Percentiles rank a stretch among this genome's conserved stretches.
Evolutionary conservation across 305 asterid genomes (phyloP).

Genomic region (Plantago coronopus): DNA sequence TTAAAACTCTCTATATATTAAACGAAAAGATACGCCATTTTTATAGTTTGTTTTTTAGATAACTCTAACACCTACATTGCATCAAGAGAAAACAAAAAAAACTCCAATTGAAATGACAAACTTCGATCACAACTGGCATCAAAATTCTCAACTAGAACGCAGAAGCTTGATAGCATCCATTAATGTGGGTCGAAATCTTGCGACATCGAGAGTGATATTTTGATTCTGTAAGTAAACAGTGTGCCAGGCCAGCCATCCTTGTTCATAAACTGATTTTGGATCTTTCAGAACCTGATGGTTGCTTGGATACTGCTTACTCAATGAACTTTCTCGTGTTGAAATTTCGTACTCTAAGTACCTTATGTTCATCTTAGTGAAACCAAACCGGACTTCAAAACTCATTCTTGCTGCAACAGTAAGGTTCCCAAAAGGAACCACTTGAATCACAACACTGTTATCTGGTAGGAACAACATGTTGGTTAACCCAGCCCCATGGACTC

Average conservation of each 20-base stretch:
- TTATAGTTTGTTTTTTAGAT: no score
- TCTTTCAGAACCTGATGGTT: conserved; percentile 59
- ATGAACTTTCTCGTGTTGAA: conserved; percentile 69
- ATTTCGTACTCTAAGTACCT: conserved; percentile 67
- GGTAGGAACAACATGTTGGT: conserved; percentile 83
- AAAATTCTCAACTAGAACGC: no score
- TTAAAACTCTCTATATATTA: no score
- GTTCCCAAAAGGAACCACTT: conserved; percentile 40
- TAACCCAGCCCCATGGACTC: conserved; percentile 97
- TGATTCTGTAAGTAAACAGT: conserved; percentile 58
- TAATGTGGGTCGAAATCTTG: conserved; percentile 33
- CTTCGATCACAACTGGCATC: no score
- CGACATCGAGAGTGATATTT: conserved; percentile 54
- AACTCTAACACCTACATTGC: no score
- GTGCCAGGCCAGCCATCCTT: conserved; percentile 75
- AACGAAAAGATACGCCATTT: no score
- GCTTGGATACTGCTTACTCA: conserved; percentile 52
- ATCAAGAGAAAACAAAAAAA: no score
- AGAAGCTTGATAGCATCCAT: no score
- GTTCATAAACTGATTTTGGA: conserved; percentile 42
- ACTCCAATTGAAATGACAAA: no score
- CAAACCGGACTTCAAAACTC: conserved; percentile 37
- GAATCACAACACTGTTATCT: conserved; percentile 66
- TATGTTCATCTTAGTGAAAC: conserved; percentile 73
- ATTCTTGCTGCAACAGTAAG: conserved; percentile 49